Base-by-base conservation (phyloP, 179 eudicot species). In the Nepenthes alata region DNA sequence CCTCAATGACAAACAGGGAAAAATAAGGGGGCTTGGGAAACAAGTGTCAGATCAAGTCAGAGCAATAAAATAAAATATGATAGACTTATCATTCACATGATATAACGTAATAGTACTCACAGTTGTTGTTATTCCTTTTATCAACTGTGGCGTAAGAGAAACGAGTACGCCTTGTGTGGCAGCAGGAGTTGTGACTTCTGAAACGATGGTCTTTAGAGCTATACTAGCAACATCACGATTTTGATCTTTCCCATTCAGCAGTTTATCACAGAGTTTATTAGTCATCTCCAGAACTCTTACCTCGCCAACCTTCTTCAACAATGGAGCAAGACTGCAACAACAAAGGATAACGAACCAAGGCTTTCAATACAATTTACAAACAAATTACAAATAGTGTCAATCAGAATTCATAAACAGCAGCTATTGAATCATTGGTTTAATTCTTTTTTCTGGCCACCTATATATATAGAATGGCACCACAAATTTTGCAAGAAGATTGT, bases 201-300 rank as follows among this genome's bases (percentile, higher is more conserved):
- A 71, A 72, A 94, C 79, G 79, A 94, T 82, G 34, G 99, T 90
- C 86, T 87, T 94, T 79, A 94, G 66, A 60, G 99, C 99, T 67
- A 94, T 94, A 81, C 97, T 85, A 13, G 97, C 94, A 72, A 87
- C 91, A 70, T 94, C 99, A 66, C 95, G 94, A 69, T 94, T 83
- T 60, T 81, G 95, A 60, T 87, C 97, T 77, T 87, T 94, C 60
- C 77, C 94, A 71, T 94, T 83, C 56, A 90, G 79, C 66, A 94
- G 73, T 74, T 90, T 94, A 59, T 78, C 80, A 70, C 87, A 90
- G 62, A 94, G 97, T 74, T 81, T 94, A 53, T 73, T 61, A 14
- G 89, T 64, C 95, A 94, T 87, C 75, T 90, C 97, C 58, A 90
- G 72, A 48, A 94, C 91, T 72, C 86, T 91, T 16, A 74, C 78